Evolutionary conservation across 1,139 yeast genomes (phyloP).

Genomic region (Suhomyces bribrorum): DNA sequence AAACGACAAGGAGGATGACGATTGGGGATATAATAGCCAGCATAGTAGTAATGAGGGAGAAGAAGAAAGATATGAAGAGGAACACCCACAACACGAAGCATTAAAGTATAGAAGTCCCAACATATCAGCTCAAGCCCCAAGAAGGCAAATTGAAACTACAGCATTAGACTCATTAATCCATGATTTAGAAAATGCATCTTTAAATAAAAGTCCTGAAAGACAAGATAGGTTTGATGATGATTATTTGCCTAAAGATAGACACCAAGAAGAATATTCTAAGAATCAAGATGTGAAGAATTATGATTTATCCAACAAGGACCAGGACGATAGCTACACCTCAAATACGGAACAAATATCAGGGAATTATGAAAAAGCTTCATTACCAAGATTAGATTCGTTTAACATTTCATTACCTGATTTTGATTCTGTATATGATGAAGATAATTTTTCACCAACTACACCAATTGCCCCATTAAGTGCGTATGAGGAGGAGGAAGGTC

Average conservation of each 20-base stretch:
- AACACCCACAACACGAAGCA: conserved; percentile 2
- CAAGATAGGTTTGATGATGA: conserved; percentile 8
- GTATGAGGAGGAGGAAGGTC: conserved; percentile 27
- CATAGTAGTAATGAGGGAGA: conserved; percentile 22
- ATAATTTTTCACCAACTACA: conserved; percentile 22
- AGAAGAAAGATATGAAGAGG: conserved; percentile 1
- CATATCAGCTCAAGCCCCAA: not conserved
- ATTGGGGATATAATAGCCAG: conserved; percentile 32
- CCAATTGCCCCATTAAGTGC: conserved; percentile 34
- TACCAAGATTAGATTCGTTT: conserved; percentile 28
- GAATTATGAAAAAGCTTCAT: conserved; percentile 2
- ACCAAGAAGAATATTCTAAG: not conserved
- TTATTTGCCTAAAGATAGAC: not conserved
- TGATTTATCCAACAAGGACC: not conserved
- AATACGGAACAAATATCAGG: not conserved
- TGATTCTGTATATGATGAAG: conserved; percentile 17
- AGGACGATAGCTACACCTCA: conserved; percentile 2
- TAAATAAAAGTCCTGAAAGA: conserved; percentile 9
- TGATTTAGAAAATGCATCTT: conserved; percentile 34
- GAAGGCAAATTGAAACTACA: conserved; percentile 20
- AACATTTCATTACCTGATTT: conserved; percentile 33
- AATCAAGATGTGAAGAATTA: too few species aligned
- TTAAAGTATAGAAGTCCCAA: conserved; percentile 7
- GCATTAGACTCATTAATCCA: conserved; percentile 40
- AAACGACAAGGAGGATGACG: conserved; percentile 23